Base-by-base conservation (phyloP, 225 moss, liverwort and hornwort genomes). In the Pseudoscleropodium purum region DNA sequence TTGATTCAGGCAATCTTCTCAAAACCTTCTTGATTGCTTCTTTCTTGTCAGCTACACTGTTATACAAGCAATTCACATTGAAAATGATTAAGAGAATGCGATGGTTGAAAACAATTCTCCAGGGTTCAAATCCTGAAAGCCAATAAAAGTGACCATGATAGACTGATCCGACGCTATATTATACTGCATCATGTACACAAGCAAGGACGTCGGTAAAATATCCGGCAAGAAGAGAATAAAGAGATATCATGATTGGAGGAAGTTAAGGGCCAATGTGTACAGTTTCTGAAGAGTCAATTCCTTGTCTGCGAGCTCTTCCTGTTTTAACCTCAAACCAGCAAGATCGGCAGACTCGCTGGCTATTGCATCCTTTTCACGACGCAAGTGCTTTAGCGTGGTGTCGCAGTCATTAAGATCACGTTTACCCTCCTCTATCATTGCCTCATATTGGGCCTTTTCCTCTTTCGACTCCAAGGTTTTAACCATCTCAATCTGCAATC, bases 331-430 rank as follows among this genome's bases (percentile, higher is more conserved):
- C 76, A 99, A 85, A 79, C 92, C 95, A 54, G 95, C 93, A 79
- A 95, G 94, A 61, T 97, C 99, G 90, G 94, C 93, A 67, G 96
- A 96, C 80, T 97, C 97, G 91, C 95, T 95, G 82, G 96, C 95
- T 82, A 97, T 81, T 77, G 87, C 89, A 92, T 97, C 99, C 91
- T 99, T 99, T 90, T 97, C 96, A 79, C 95, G 96, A 84, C 97
- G 96, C 88, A 99, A 88, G 47, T 81, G 86, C 90, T 91, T 99
- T 85, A 97, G 91, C 87, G 89, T 95, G 47, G 92, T 96, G 63
- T 97, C 97, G 80, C 94, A 90, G 33, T 87, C 92, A 45, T 65
- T 78, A 8, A 97, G 82, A 59, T 94, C 92, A 81, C 88, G 90
- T 93, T 96, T 97, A 69, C 90, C 90, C 70, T 91, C 90, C 86